These are phyloP conservation scores for Phlebopus sp. DNA, from an alignment of 1,284 basidiomycete genomes.

Conservation along the genomic window DNA sequence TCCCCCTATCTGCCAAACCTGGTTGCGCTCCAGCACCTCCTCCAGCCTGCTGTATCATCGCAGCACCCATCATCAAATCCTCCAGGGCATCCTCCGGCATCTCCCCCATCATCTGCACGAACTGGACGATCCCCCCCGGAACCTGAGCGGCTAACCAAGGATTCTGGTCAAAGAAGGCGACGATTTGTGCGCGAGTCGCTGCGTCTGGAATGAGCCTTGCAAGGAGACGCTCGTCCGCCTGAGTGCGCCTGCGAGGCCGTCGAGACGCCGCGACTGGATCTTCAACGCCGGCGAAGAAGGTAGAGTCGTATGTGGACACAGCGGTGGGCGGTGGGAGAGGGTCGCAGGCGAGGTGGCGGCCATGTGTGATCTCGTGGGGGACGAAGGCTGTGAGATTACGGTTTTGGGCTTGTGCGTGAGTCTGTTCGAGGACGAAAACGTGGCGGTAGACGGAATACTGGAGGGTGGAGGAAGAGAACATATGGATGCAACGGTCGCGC, in stretches of 20 bases:
- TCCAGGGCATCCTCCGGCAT: constrained; percentile 58
- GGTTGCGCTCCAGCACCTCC: constrained; percentile 41
- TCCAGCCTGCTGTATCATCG: constrained; percentile 30
- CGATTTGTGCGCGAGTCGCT: constrained; percentile 52
- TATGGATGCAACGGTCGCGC: constrained; percentile 40
- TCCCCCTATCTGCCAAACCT: constrained; percentile 34
- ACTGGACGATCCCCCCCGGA: constrained; percentile 62
- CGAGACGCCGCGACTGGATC: constrained; percentile 40
- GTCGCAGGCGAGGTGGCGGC: constrained; percentile 70
- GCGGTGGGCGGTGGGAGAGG: constrained; percentile 70
- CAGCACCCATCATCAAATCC: constrained; percentile 51
- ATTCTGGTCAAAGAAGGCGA: constrained; percentile 33
- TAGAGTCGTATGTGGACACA: constrained; percentile 60
- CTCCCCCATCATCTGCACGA: constrained; percentile 55
- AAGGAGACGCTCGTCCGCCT: constrained; percentile 46
- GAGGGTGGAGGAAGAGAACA: constrained; percentile 43
- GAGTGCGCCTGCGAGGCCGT: constrained; percentile 41
- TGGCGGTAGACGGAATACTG: constrained; percentile 69
- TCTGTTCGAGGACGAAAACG: constrained; percentile 66
- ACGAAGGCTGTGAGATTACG: constrained; percentile 65
- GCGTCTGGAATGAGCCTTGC: constrained; percentile 57
- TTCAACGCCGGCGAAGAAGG: constrained; percentile 68
- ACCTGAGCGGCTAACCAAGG: constrained; percentile 50
- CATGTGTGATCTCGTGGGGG: constrained; percentile 49
- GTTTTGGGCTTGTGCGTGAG: constrained; percentile 41